These are phyloP conservation scores for Capsicum pubescens DNA, from an alignment of 257 asterid genomes.

Conservation along the genomic window DNA sequence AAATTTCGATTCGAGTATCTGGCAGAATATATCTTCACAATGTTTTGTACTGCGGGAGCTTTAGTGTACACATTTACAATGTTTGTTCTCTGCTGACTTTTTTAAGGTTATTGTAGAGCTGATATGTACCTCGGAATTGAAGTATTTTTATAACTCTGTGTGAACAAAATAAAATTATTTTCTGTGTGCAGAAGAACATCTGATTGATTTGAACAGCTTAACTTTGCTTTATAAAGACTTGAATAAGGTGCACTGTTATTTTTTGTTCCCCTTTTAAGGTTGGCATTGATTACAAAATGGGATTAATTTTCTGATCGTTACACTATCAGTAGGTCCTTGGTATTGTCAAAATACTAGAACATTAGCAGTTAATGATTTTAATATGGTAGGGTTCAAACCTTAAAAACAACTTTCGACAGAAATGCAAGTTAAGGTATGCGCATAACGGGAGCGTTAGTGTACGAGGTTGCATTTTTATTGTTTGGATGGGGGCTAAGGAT, in stretches of 20 bases:
- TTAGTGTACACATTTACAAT: not conserved
- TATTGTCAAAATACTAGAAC: not conserved
- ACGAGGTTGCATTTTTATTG: not conserved
- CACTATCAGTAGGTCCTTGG: not conserved
- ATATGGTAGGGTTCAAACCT: not conserved
- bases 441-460: too few relatives aligned
- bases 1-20: not conserved
- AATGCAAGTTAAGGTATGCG: too few relatives aligned
- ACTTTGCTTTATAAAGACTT: not conserved
- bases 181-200: not conserved
- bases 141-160: not conserved
- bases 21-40: not conserved
- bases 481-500: not conserved
- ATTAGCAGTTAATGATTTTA: not conserved
- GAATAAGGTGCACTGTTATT: not conserved
- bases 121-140: not conserved
- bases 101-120: not conserved
- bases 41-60: not conserved
- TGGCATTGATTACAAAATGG: not conserved
- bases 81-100: not conserved
- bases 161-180: not conserved
- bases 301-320: not conserved
- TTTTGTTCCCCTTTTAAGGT: not conserved
- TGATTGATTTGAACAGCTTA: constrained; percentile 1
- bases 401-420: too few relatives aligned